Base-by-base conservation (phyloP, 345 rosid genomes). In the Eucalyptus curtisii region DNA sequence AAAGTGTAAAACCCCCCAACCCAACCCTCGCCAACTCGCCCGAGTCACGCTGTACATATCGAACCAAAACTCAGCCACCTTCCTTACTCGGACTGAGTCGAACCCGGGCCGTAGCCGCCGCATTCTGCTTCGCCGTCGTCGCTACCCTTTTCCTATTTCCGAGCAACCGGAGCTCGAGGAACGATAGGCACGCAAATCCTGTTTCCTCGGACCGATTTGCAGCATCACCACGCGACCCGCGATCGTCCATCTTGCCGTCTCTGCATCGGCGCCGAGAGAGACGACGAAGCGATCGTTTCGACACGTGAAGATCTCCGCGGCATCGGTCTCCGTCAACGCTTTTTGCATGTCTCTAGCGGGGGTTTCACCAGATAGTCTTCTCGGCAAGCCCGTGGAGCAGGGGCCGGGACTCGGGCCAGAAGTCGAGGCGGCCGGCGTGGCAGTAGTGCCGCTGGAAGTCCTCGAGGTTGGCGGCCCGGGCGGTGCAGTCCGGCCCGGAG, bases 391-490 rank as follows among this genome's bases (percentile, higher is more conserved):
- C 95, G 48, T 93, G 94, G 81, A 96, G 98, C 90, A 97, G 90
- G 86, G 99, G 99, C 59, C 97, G 94, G 79, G 97, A 94, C 91
- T 96, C 99, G 31, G 93, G 92, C 96, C 96, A 90, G 68, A 92
- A 91, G 88, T 95, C 97, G 4, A 90, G 89, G 89, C 92, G 92
- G 42, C 93, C 95, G 48, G 86, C 94, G 92, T 93, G 95, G 93
- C 96, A 95, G 86, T 94, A 87, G 87, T 85, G 55, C 76, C 90
- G 93, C 90, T 95, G 95, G 31, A 94, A 79, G 89, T 95, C 96
- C 13, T 96, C 98, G 8, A 93, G 89, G 89, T 92, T 92, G 85
- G 89, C 89, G 88, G 91, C 90, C 93, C 94, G 94, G 92, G 44
- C 93, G 92, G 13, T 95, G 92, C 86, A 76, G 84, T 95, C 98